These are phyloP conservation scores for Apiotrichum siamense DNA, from an alignment of 1,284 basidiomycete genomes.

Conservation along the genomic window DNA sequence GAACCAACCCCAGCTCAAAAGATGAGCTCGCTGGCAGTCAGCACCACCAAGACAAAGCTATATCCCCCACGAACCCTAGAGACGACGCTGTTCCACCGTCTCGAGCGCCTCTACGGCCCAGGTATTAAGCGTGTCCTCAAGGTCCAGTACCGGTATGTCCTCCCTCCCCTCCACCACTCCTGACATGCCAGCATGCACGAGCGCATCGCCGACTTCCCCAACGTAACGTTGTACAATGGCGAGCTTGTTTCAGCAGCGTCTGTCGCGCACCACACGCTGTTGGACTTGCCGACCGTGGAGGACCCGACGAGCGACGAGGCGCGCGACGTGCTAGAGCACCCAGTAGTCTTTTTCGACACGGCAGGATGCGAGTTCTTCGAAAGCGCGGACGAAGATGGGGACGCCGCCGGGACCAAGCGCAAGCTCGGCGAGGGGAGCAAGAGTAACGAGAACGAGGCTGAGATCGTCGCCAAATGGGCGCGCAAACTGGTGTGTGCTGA, in stretches of 20 bases:
- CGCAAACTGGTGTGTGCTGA: slow-evolving; percentile 59
- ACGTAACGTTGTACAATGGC: slow-evolving; percentile 68
- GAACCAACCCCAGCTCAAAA: background rate
- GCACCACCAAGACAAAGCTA: slow-evolving; percentile 39
- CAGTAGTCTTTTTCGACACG: slow-evolving; percentile 90
- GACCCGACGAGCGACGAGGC: slow-evolving; percentile 54
- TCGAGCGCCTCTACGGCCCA: slow-evolving; percentile 78
- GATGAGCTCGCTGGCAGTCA: background rate
- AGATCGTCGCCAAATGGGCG: slow-evolving; percentile 74
- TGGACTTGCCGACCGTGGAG: slow-evolving; percentile 58
- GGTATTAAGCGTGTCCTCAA: slow-evolving; percentile 79
- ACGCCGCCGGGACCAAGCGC: slow-evolving; percentile 46
- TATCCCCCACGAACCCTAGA: slow-evolving; percentile 69
- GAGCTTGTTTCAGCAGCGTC: slow-evolving; percentile 65
- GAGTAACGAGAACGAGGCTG: slow-evolving; percentile 88
- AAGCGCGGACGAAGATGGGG: slow-evolving; percentile 48
- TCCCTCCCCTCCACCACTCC: background rate
- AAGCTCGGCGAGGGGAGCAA: slow-evolving; percentile 70
- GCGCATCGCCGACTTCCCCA: slow-evolving; percentile 81
- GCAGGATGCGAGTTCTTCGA: slow-evolving; percentile 89
- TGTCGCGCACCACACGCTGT: slow-evolving; percentile 65
- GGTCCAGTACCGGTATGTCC: slow-evolving; percentile 70
- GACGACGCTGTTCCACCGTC: slow-evolving; percentile 82
- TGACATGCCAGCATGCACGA: slow-evolving; percentile 69
- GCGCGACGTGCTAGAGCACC: slow-evolving; percentile 64